Base-by-base conservation (phyloP, 768 basidiomycete genomes). In the Termitomyces sp. region DNA sequence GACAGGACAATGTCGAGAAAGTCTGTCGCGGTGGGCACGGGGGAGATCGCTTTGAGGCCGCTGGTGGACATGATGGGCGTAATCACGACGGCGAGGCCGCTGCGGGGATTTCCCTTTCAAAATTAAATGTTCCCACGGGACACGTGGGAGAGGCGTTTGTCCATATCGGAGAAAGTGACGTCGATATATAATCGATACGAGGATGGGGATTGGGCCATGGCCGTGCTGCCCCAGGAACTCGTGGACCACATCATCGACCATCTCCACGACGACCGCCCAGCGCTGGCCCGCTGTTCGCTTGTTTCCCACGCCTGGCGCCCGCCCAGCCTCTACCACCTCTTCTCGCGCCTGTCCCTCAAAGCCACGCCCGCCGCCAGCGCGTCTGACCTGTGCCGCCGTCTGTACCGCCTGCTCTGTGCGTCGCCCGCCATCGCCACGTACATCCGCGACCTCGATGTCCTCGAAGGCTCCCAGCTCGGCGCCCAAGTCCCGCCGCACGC, bases 11-110 rank as follows among this genome's bases (percentile, higher is more conserved):
- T 95, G 73, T 96, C 93, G 75, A 96, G 73, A 69, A 98, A 98
- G 75, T 98, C 96, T 16, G 86, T 78, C 64, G 96, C 94, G 45
- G 93, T 97, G 49, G 97, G 97, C 54, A 99, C 96, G n/a, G 97
- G 97, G 53, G 97, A 91, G 71, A 99, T 99, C 49, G 91, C 89
- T 78, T 98, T 98, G 67, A 98, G 81, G 58, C 93, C 92, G 72
- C 90, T 93, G 54, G 92, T 91, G 71, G 91, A 91, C 82, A 84
- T 84, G 54, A 63, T 73, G 68, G 55, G 27, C n/a, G n/a, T n/a
- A 4, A 54, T 27, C 44, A 54, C 59, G 57, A 54, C 55, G 51
- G 8, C 3, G 49, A 51, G 36, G 55, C 4, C 27, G 1, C 27
- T 27, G 27, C 27, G 27, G 27, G 3, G 27, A 27, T 4, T 27